A percentile compares a stretch with the other conserved stretches of the same genome.
Conservation (phyloP, 345 rosid genomes). For the Ceriops tagal region DNA sequence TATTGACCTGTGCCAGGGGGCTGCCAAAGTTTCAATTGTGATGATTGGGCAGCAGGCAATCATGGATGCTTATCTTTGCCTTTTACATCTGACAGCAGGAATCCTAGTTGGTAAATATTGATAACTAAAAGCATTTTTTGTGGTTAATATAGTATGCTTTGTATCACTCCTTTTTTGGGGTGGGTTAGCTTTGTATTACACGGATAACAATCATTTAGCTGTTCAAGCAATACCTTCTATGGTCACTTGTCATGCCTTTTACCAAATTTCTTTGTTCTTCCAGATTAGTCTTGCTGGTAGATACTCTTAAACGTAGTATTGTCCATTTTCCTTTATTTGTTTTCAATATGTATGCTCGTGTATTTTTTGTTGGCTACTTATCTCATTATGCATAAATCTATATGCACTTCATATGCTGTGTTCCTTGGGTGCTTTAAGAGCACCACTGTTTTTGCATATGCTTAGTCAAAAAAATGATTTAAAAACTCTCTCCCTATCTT, state of each 20-base stretch:
- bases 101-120: constrained; percentile 75
- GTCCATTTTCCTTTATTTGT: background rate
- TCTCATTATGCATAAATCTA: too few relatives aligned
- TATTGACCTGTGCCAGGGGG: constrained; percentile 62
- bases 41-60: constrained; percentile 98
- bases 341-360: background rate
- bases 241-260: background rate
- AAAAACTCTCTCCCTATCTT: background rate
- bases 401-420: background rate
- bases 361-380: too few relatives aligned
- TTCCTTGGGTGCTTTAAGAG: background rate
- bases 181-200: background rate
- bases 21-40: constrained; percentile 91
- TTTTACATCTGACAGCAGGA: constrained; percentile 92
- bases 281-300: background rate
- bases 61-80: constrained; percentile 98
- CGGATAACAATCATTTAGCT: background rate
- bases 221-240: background rate
- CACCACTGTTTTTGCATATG: constrained; percentile 3
- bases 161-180: background rate
- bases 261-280: background rate
- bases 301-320: background rate
- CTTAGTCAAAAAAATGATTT: background rate
- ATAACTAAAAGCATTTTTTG: background rate
- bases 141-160: too few relatives aligned